These are phyloP conservation scores for Aspergillus sp. DNA, from an alignment of 2,329 filamentous ascomycete genomes.

Conservation along the genomic window DNA sequence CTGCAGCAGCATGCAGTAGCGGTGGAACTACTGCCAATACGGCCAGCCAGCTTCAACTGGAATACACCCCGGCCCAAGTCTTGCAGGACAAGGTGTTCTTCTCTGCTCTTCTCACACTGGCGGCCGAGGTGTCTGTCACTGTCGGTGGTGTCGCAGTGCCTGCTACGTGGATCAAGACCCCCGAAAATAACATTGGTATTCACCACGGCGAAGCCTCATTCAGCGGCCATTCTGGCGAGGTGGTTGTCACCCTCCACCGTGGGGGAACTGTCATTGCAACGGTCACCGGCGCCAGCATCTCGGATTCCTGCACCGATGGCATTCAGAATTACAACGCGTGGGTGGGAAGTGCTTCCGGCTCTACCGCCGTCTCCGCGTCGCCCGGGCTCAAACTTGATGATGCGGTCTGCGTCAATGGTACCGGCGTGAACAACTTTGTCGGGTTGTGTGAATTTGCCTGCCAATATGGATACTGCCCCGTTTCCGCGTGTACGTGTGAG, in stretches of 20 bases:
- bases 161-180: no score
- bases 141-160: no score
- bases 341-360: slow-evolving; percentile 16
- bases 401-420: neutral
- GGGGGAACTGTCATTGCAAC: neutral
- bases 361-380: neutral
- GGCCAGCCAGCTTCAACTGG: no score
- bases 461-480: slow-evolving; percentile 1
- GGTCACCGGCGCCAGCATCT: slow-evolving; percentile 1
- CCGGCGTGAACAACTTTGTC: neutral
- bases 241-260: slow-evolving; percentile 3
- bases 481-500: slow-evolving; percentile 9
- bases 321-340: neutral
- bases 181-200: no score
- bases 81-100: no score
- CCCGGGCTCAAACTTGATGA: no score
- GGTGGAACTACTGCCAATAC: slow-evolving; percentile 28
- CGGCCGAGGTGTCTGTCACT: no score
- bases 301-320: neutral
- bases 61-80: no score
- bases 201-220: slow-evolving; percentile 28
- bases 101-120: no score
- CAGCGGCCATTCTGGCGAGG: neutral
- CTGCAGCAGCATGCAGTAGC: slow-evolving; percentile 13
- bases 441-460: neutral